phyloP scores from a whole-genome alignment of 192 early-diverging fungal genomes.

The Coemansia sp. region DNA sequence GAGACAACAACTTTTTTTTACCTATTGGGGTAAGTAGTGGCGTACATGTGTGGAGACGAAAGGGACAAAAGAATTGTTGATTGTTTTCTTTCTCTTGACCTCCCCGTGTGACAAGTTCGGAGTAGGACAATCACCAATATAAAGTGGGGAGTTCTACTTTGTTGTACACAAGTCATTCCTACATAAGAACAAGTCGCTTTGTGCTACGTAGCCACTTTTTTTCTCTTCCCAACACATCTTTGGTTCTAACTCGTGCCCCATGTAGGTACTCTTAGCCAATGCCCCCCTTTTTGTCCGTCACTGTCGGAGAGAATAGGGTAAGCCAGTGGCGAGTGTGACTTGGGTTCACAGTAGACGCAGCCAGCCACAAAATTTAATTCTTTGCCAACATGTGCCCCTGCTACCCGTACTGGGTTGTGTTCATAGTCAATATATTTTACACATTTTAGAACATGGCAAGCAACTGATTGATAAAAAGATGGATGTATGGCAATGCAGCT shows the following conservation, averaged over 20 bases:
- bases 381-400: background rate
- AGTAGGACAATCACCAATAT: background rate
- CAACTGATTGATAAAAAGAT: too few relatives aligned
- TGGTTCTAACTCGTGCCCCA: background rate
- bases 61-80: background rate
- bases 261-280: too few relatives aligned
- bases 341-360: background rate
- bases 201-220: too few relatives aligned
- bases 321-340: background rate
- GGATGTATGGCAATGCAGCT: too few relatives aligned
- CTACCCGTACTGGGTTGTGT: background rate
- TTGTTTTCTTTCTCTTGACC: background rate
- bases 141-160: background rate
- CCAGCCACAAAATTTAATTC: background rate
- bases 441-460: too few relatives aligned
- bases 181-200: background rate
- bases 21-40: background rate
- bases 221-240: background rate
- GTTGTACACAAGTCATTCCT: background rate
- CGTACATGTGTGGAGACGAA: slow-evolving; percentile 5
- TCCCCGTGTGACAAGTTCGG: background rate
- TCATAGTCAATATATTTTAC: background rate
- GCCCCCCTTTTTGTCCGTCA: background rate
- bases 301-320: background rate
- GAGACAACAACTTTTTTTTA: background rate